Base-by-base conservation (phyloP, 352 stramenopile species). In the Globisporangium irregulare region DNA sequence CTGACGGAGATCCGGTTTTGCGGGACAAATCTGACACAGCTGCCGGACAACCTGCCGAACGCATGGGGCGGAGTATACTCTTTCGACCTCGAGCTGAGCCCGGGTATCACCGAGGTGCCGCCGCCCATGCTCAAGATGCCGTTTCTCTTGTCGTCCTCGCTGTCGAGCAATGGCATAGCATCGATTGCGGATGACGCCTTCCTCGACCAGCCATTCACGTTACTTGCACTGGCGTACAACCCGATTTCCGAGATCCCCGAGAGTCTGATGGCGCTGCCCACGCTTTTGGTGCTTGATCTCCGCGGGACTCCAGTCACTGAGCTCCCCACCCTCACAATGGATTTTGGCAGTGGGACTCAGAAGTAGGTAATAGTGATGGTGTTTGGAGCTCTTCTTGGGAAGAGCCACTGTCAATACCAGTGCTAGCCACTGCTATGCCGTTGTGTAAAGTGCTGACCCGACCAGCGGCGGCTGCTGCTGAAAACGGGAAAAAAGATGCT, bases 1-100 rank as follows among this genome's bases (percentile, higher is more conserved):
- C 4, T 57, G 32, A 22, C 29, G 18, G 59, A 62, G 5, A 66
- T 67, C 46, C n/a, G 15, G 8, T 27, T 71, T 20, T 71, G 66
- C 34, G 66, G 22, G 7, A 67, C 66, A 12, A 41, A 71, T n/a
- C 41, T 71, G 24, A 66, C 58, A 0, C 18, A 20, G 5, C n/a
- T 71, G 22, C 66, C 66, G 3, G 6, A 41, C 5, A 46, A 62
- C 12, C 22, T 67, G 14, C 48, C 36, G 29, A 41, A 62, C 10
- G 34, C 24, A 43, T 71, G 66, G 66, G 34, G 22, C 4, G 10
- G n/a, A 15, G 43, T 55, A 6, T 38, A 24, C 20, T 63, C 22
- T 20, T 43, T 69, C 18, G 56, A 25, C 18, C 56, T 69, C 0
- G 64, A 69, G 32, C 36, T 34, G 8, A 69, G 29, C 50, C 29